Evolutionary conservation across 2,329 filamentous ascomycete genomes (phyloP).

Genomic region (Nemania bipapillata): DNA sequence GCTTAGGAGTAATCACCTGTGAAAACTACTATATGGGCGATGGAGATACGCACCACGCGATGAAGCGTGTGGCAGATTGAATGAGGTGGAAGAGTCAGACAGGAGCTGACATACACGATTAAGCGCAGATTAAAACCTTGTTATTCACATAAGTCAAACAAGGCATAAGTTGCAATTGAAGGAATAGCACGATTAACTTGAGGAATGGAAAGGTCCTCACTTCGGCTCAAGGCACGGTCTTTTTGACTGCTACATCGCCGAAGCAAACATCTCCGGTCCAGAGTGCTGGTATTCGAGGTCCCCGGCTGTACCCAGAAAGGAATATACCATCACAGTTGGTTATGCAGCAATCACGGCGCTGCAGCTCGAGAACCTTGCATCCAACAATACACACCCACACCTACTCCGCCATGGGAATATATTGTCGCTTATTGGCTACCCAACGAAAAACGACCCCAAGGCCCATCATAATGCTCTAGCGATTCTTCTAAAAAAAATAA

Average conservation of each 20-base stretch:
- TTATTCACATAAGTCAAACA: conserved; percentile 11
- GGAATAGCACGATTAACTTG: conserved; percentile 3
- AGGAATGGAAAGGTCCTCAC: conserved; percentile 2
- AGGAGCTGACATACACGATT: conserved; percentile 8
- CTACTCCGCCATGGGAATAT: conserved; percentile 2
- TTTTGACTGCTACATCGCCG: conserved; percentile 4
- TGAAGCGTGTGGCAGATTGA: conserved; percentile 38
- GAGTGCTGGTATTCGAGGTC: not conserved
- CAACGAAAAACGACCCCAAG: conserved; percentile 4
- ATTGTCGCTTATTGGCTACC: conserved; percentile 15
- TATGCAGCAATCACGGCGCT: conserved; percentile 21
- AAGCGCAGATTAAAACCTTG: conserved; percentile 13
- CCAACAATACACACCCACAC: conserved; percentile 30
- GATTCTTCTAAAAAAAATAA: conserved; percentile 22
- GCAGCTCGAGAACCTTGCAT: conserved; percentile 23
- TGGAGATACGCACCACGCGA: conserved; percentile 13
- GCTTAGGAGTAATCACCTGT: conserved; percentile 48
- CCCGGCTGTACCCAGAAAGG: conserved; percentile 14
- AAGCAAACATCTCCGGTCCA: conserved; percentile 22
- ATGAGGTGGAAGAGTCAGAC: not conserved
- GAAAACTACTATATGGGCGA: conserved; percentile 8
- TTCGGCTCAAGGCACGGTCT: conserved; percentile 20
- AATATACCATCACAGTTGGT: conserved; percentile 16
- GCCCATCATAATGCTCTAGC: not conserved
- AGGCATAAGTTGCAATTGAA: conserved; percentile 1